Conservation (phyloP, 208 protist genomes). For the Leishmania gerbilli region DNA sequence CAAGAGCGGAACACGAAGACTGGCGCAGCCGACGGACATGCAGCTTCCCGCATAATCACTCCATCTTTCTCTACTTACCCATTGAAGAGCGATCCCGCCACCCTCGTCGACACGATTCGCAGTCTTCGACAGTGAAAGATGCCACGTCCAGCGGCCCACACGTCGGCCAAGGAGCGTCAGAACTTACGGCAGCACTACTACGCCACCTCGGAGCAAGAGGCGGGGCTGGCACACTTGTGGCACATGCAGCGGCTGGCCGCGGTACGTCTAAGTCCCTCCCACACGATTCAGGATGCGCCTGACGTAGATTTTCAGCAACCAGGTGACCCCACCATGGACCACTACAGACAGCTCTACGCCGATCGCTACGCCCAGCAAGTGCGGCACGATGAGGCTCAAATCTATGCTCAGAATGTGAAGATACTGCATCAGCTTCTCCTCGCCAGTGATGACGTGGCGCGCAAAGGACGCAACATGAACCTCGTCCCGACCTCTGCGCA, state of each 20-base stretch:
- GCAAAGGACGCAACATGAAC: constrained; percentile 49
- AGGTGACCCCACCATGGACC: constrained; percentile 17
- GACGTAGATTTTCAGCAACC: constrained; percentile 58
- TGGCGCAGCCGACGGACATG: background rate
- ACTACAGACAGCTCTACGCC: constrained; percentile 28
- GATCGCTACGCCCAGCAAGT: constrained; percentile 46
- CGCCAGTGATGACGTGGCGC: constrained; percentile 34
- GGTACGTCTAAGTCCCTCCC: constrained; percentile 37
- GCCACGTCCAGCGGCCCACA: constrained; percentile 18
- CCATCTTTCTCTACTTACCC: background rate
- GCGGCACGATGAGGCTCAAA: constrained; percentile 35
- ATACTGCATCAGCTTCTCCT: constrained; percentile 39
- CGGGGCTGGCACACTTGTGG: constrained; percentile 63
- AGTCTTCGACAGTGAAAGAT: constrained; percentile 10
- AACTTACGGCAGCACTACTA: constrained; percentile 44
- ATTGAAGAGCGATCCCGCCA: background rate
- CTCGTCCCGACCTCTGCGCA: constrained; percentile 35
- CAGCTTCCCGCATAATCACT: background rate
- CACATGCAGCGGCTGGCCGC: constrained; percentile 62
- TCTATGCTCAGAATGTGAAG: constrained; percentile 40
- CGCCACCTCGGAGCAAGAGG: constrained; percentile 43
- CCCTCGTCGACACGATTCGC: background rate
- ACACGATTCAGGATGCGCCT: constrained; percentile 50
- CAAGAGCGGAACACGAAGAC: background rate
- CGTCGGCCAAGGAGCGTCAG: constrained; percentile 41